Conservation (phyloP, 1,284 basidiomycete genomes). For the Sanguinoderma infundibulare region DNA sequence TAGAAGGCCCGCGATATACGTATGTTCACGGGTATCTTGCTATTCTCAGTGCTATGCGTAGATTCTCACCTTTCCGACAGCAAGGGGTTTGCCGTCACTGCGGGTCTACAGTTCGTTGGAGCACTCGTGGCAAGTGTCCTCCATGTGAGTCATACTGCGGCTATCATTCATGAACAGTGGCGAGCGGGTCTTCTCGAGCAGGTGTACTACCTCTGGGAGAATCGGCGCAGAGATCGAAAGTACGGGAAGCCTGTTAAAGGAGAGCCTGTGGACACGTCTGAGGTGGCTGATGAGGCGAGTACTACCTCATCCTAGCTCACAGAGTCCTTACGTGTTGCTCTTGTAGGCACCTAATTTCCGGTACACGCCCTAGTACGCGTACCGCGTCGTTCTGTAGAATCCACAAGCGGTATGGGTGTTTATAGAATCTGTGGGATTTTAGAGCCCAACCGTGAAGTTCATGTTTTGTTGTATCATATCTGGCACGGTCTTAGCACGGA, state of each 20-base stretch:
- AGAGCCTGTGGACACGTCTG: constrained; percentile 63
- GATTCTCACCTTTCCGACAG: constrained; percentile 27
- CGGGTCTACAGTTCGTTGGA: constrained; percentile 61
- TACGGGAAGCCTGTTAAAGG: constrained; percentile 63
- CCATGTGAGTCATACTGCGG: too few relatives aligned
- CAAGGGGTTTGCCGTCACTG: constrained; percentile 67
- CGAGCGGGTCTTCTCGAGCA: too few relatives aligned
- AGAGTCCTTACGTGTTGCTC: background rate
- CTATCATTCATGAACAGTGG: too few relatives aligned
- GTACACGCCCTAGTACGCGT: background rate
- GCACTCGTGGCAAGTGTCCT: constrained; percentile 56
- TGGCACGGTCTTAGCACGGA: too few relatives aligned
- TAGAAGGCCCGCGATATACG: constrained; percentile 68
- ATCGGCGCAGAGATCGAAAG: constrained; percentile 54
- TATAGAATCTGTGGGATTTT: too few relatives aligned
- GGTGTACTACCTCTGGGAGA: constrained; percentile 68
- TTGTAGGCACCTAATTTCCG: constrained; percentile 1
- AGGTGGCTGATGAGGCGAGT: constrained; percentile 68
- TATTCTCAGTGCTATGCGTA: background rate
- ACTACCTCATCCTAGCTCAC: too few relatives aligned
- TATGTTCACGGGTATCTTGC: constrained; percentile 40
- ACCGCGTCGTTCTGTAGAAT: too few relatives aligned
- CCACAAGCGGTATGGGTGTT: too few relatives aligned
- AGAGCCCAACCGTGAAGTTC: too few relatives aligned
- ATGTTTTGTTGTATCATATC: too few relatives aligned